Base-by-base conservation (phyloP, 2,329 filamentous ascomycete genomes). In the Aspergillus sp. region DNA sequence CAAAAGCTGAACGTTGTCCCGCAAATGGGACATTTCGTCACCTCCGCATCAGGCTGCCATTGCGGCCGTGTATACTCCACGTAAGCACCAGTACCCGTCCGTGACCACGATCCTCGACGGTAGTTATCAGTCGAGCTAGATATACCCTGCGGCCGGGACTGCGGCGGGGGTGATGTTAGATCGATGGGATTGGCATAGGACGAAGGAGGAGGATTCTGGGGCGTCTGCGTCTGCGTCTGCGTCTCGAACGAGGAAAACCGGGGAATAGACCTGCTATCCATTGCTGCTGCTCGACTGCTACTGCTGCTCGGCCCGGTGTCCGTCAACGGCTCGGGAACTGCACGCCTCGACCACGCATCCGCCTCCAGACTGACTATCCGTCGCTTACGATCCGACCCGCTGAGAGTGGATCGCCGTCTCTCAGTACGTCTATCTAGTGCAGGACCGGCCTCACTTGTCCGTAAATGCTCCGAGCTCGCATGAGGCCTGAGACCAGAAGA, bases 1-100 rank as follows among this genome's bases (percentile, higher is more conserved):
- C 92, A 91, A 68, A 96, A 89, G 72, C 86, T 91, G 72, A 98
- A 98, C 51, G 88, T 85, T 0, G 85, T 85, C 55, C 82, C 81
- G 73, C 94, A 98, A 60, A 61, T 96, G 2, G 92, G 91, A 74
- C 94, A 98, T 63, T 87, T 84, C 1, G 87, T 87, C 10, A 91
- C 92, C 67, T 96, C 92, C 4, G 85, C 82, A 76, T 98, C 94
- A 4, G 92, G 90, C 78, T 97, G 93, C 94, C 94, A 98, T 59
- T 83, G 82, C 1, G 93, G 92, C 43, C 92, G 78, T 17, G 84
- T 77, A 63, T 90, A 79, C 81, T 66, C 75, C 58, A 67, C 67
- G 61, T 69, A 64, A 56, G 63, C 61, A 54, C 49, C 32, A 13
- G 32, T 62, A 10, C 52, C 63, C 10, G 65, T 53, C 49, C 60